These are phyloP conservation scores for Vitis riparia DNA, from an alignment of 164 flowering plant species.

Conservation along the genomic window DNA sequence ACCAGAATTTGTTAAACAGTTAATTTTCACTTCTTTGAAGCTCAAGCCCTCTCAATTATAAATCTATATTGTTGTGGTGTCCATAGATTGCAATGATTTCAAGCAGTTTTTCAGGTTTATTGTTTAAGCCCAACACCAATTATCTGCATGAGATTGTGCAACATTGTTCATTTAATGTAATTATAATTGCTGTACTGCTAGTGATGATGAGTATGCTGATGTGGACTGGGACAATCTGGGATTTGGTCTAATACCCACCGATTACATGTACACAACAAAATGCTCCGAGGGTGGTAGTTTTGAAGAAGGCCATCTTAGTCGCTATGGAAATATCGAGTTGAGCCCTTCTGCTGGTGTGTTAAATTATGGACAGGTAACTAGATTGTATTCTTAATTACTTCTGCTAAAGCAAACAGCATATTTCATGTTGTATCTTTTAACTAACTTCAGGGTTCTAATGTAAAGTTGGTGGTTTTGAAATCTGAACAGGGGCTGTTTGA, in stretches of 20 bases:
- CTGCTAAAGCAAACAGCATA: no score
- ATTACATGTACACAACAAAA: constrained; percentile 72
- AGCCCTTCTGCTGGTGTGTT: constrained; percentile 81
- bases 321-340: constrained; percentile 59
- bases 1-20: neutral
- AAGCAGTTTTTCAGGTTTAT: no score
- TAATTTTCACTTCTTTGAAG: neutral
- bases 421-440: no score
- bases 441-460: no score
- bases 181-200: neutral
- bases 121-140: no score
- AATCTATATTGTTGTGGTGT: no score
- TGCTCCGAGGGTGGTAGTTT: constrained; percentile 38
- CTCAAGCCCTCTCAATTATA: neutral
- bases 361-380: constrained; percentile 75
- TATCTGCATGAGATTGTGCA: no score
- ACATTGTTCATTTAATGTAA: no score
- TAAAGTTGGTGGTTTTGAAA: neutral
- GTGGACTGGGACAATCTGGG: constrained; percentile 80
- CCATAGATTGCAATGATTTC: no score
- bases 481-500: constrained; percentile 66
- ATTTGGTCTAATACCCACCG: constrained; percentile 57
- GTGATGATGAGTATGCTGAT: constrained; percentile 39
- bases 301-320: constrained; percentile 43
- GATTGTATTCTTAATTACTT: no score